Evolutionary conservation across 495 filamentous ascomycete species (phyloP).

Genomic region (Aspergillus campestris): DNA sequence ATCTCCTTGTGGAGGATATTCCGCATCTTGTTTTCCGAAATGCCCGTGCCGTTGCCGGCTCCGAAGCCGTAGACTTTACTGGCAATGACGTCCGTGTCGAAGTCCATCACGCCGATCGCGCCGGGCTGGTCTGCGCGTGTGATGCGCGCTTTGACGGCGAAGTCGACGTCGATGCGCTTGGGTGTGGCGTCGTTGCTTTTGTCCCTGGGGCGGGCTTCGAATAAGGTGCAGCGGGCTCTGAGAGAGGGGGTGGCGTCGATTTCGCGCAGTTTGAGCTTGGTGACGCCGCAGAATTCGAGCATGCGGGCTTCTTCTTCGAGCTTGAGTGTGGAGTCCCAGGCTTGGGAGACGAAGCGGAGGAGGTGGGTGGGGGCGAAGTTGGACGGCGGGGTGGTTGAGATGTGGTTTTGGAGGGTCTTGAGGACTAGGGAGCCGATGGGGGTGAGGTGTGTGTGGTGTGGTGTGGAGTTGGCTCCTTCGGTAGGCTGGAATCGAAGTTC

Average conservation of each 20-base stretch:
- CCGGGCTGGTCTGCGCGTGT: slow-evolving; percentile 7
- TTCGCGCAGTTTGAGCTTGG: slow-evolving; percentile 29
- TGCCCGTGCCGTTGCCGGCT: slow-evolving; percentile 17
- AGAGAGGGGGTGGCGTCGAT: slow-evolving; percentile 23
- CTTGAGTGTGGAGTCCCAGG: slow-evolving; percentile 31
- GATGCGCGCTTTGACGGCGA: slow-evolving; percentile 27
- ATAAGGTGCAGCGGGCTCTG: slow-evolving; percentile 32
- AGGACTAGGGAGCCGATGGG: slow-evolving; percentile 31
- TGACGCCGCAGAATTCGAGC: slow-evolving; percentile 40
- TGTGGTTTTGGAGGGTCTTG: slow-evolving; percentile 27
- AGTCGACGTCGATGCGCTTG: slow-evolving; percentile 35
- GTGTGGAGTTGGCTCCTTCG: slow-evolving; percentile 8
- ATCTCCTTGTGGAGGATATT: slow-evolving; percentile 29
- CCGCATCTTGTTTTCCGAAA: slow-evolving; percentile 31
- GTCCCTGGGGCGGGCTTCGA: slow-evolving; percentile 12
- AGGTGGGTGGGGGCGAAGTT: slow-evolving; percentile 26
- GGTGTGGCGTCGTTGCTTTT: slow-evolving; percentile 7
- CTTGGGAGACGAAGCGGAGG: slow-evolving; percentile 30
- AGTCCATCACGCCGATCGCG: slow-evolving; percentile 22
- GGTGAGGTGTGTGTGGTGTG: slow-evolving; percentile 12
- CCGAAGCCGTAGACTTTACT: slow-evolving; percentile 42
- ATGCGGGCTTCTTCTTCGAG: slow-evolving; percentile 40
- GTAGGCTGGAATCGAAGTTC: slow-evolving; percentile 19
- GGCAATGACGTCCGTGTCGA: slow-evolving; percentile 33
- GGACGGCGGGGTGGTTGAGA: slow-evolving; percentile 25